Percentiles rank a stretch among this genome's conserved stretches.
These are phyloP conservation scores for Wickerhamiella shivajii DNA, from an alignment of 805 yeast species.

Conservation along the genomic window DNA sequence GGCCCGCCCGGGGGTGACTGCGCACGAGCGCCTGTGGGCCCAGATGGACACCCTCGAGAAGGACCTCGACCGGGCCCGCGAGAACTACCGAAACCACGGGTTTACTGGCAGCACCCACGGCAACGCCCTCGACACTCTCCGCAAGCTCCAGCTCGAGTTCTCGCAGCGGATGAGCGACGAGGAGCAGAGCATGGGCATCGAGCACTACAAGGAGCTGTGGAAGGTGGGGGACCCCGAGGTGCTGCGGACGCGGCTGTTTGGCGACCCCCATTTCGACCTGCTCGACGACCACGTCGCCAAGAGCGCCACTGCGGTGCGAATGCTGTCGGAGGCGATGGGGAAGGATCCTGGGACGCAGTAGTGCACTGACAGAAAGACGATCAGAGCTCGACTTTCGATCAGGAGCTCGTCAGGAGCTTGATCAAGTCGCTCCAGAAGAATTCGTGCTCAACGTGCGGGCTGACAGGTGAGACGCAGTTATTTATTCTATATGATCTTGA, in stretches of 20 bases:
- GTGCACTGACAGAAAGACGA: no score
- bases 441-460: no score
- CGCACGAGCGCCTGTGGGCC: conserved; percentile 72
- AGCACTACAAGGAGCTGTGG: conserved; percentile 24
- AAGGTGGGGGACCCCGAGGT: conserved; percentile 17
- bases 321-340: conserved; percentile 35
- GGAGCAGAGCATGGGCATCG: conserved; percentile 19
- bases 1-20: conserved; percentile 44
- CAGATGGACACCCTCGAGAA: conserved; percentile 78
- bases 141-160: conserved; percentile 40
- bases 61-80: conserved; percentile 44
- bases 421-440: no score
- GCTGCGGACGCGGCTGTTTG: conserved; percentile 27
- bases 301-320: conserved; percentile 35
- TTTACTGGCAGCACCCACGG: conserved; percentile 33
- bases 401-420: no score
- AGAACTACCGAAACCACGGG: conserved; percentile 22
- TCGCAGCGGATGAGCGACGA: conserved; percentile 28
- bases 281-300: conserved; percentile 36
- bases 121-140: conserved; percentile 36
- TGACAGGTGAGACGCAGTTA: no score
- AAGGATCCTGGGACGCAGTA: no score
- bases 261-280: conserved; percentile 38
- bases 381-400: no score
- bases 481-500: no score